Base-by-base conservation (phyloP, 2,329 filamentous ascomycete species). In the Stagonosporopsis cucurbitacearum region DNA sequence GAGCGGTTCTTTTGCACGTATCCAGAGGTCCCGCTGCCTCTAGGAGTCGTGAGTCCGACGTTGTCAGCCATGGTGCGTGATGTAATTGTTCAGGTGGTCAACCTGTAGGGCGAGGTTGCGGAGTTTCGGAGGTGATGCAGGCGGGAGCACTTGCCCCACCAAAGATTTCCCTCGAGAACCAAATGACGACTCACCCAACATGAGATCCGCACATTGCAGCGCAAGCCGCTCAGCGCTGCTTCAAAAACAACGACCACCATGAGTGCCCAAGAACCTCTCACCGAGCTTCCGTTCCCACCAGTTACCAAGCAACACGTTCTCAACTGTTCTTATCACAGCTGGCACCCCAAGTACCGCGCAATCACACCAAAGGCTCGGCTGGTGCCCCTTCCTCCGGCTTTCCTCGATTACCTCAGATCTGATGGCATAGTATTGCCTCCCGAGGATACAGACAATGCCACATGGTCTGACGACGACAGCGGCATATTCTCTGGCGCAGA, bases 1-100 rank as follows among this genome's bases (percentile, higher is more conserved):
- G 95, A 95, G 32, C 92, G 86, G 80, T 98, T 99, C 77, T 92
- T 91, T 79, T 98, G 94, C 53, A 99, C 94, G 75, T 98, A 98
- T 73, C 95, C 95, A 1, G 94, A 98, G 54, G 95, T 99, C 43
- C 95, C 95, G 73, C 91, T 96, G 65, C 95, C 95, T 70, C 95
- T 89, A 3, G 95, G 95, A 4, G 95, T 99, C 54, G 89, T 88
- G 69, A 99, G 91, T 54, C 95, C 96, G 71, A 99, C 95, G 80
- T 99, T 99, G 64, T 95, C 92, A 58, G 93, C 95, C 95, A 98
- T 98, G 67, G 30, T 63, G 50, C 49, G 19, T 36, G 37, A 49
- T 50, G 44, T 41, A 12, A 44, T 30, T 44, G 54, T 12, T 37
- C 11, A 2, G 36, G 51, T 37, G 43, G 30, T 19, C 28, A 42